Conservation (phyloP, 2,329 filamentous ascomycete species). For the Fusarium pininemorale region DNA sequence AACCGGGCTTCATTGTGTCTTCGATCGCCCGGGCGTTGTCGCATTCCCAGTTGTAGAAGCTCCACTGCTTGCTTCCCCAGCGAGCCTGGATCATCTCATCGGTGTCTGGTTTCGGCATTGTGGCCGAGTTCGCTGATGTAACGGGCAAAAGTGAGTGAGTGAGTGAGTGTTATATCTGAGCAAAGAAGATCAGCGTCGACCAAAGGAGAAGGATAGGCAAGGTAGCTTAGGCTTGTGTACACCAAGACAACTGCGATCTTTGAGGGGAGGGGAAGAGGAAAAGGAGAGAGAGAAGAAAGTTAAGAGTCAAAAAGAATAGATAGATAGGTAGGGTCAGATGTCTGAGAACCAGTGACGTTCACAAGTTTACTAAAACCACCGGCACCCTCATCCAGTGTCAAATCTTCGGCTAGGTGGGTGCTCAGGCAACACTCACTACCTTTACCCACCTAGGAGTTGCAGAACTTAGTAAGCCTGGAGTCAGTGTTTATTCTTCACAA, state of each 20-base stretch:
- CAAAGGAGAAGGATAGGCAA: neutral
- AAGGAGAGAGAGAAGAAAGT: neutral
- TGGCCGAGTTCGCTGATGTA: neutral
- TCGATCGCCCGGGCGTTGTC: neutral
- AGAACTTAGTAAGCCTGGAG: neutral
- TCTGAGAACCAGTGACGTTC: neutral
- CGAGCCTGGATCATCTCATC: neutral
- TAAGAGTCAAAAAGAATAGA: neutral
- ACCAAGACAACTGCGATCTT: neutral
- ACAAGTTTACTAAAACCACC: neutral
- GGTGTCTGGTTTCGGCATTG: neutral
- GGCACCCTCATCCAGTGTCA: neutral
- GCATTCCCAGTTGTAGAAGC: neutral
- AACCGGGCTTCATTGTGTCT: rapidly evolving
- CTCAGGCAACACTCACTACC: neutral
- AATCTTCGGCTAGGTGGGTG: neutral
- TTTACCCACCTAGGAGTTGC: neutral
- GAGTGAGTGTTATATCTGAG: neutral
- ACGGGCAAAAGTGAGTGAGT: neutral
- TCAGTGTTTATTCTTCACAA: neutral
- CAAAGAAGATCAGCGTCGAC: neutral
- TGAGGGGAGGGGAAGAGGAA: neutral
- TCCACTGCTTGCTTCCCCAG: neutral
- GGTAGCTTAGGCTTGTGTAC: neutral
- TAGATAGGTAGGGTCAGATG: too few relatives aligned